phyloP scores from a whole-genome alignment of 371 early-diverging fungal species.

The Enterospora canceri region DNA sequence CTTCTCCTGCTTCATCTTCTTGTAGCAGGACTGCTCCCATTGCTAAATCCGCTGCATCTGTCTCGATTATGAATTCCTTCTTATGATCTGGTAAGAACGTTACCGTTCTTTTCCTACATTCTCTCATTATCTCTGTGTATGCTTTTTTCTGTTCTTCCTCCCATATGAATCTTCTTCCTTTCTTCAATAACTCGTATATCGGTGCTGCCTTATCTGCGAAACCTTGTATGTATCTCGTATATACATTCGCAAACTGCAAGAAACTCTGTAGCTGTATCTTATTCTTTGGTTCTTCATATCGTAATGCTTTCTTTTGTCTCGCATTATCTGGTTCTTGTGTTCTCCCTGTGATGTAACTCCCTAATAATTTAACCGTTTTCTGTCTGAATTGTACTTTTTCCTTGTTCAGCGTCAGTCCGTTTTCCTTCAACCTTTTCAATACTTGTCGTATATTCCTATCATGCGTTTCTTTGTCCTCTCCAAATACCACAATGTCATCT shows the following conservation, averaged over 20 bases:
- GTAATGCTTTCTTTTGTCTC: conserved; percentile 14
- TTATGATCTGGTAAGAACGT: conserved; percentile 19
- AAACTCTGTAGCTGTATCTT: neutral
- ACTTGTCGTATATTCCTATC: conserved; percentile 11
- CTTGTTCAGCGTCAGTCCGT: conserved; percentile 12
- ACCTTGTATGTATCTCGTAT: conserved; percentile 7
- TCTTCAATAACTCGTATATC: conserved; percentile 8
- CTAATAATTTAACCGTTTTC: conserved; percentile 28
- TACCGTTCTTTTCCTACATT: neutral
- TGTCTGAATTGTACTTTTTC: conserved; percentile 13
- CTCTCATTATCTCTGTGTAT: neutral
- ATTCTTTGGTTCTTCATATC: neutral
- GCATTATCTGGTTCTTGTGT: conserved; percentile 3
- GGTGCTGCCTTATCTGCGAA: conserved; percentile 4
- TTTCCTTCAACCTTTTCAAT: conserved; percentile 6
- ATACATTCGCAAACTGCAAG: conserved; percentile 4
- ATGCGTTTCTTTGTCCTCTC: conserved; percentile 13
- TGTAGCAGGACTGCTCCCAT: conserved; percentile 34
- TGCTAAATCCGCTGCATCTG: conserved; percentile 35
- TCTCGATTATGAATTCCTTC: conserved; percentile 22
- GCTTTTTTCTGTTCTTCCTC: conserved; percentile 10
- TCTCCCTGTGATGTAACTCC: conserved; percentile 2
- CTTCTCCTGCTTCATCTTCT: conserved; percentile 4
- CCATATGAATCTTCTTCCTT: neutral
- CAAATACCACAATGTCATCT: conserved; percentile 30